Conservation (phyloP, 2,329 filamentous ascomycete genomes). For the Fusarium chaquense region DNA sequence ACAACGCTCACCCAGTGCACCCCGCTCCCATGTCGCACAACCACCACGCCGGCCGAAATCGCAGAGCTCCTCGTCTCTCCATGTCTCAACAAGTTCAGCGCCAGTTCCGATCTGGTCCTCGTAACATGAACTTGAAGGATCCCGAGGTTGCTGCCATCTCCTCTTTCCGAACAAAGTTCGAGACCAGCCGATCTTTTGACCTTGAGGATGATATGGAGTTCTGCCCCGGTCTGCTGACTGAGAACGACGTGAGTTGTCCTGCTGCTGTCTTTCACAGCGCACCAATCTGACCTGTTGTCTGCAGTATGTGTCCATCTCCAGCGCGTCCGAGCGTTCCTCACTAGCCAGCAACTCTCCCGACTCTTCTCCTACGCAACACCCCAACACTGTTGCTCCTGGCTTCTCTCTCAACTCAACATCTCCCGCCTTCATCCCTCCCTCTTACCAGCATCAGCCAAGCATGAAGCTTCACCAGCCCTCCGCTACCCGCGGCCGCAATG, state of each 20-base stretch:
- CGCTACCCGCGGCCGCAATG: slow-evolving; percentile 89
- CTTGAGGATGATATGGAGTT: slow-evolving; percentile 97
- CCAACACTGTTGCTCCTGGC: slow-evolving; percentile 79
- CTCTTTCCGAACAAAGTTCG: slow-evolving; percentile 87
- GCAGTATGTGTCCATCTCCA: slow-evolving; percentile 92
- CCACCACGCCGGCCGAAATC: slow-evolving; percentile 86
- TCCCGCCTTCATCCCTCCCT: slow-evolving; percentile 73
- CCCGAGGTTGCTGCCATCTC: slow-evolving; percentile 80
- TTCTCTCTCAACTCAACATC: slow-evolving; percentile 79
- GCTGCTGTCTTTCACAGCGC: slow-evolving; percentile 25
- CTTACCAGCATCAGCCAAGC: slow-evolving; percentile 74
- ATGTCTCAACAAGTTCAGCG: slow-evolving; percentile 86
- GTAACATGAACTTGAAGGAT: slow-evolving; percentile 83
- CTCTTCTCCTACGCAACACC: slow-evolving; percentile 89
- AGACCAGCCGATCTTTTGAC: slow-evolving; percentile 93
- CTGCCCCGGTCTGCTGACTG: slow-evolving; percentile 90
- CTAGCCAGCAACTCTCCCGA: slow-evolving; percentile 94
- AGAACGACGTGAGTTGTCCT: slow-evolving; percentile 82
- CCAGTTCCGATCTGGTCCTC: slow-evolving; percentile 81
- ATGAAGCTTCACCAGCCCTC: slow-evolving; percentile 92
- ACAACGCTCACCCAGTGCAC: slow-evolving; percentile 69
- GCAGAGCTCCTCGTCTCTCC: slow-evolving; percentile 83
- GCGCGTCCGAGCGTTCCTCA: slow-evolving; percentile 92
- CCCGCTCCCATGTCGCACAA: slow-evolving; percentile 74
- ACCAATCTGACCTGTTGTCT: slow-evolving; percentile 52